Conservation (phyloP, 2,329 filamentous ascomycete species). For the Tolypocladium album region DNA sequence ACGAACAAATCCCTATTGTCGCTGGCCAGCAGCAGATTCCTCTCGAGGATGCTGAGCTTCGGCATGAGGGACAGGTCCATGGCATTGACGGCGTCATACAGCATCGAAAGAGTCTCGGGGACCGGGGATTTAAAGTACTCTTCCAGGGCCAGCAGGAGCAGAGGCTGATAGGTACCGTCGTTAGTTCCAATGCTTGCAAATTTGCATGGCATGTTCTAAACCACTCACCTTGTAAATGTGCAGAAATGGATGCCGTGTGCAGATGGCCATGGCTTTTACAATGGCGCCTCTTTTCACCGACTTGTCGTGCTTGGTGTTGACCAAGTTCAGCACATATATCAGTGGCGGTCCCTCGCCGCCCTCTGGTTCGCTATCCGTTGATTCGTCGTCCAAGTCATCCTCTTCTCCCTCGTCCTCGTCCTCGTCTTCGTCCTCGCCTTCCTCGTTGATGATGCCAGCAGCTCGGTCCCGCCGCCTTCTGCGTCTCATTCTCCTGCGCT, state of each 20-base stretch:
- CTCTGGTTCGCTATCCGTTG: conserved; percentile 52
- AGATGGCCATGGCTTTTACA: conserved; percentile 98
- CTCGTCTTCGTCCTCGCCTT: conserved; percentile 27
- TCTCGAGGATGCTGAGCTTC: conserved; percentile 70
- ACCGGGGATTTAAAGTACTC: conserved; percentile 93
- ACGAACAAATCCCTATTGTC: conserved; percentile 95
- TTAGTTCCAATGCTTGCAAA: conserved; percentile 6
- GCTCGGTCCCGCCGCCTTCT: conserved; percentile 40
- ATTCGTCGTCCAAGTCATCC: conserved; percentile 41
- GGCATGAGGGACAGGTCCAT: conserved; percentile 97
- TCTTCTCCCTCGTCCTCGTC: conserved; percentile 34
- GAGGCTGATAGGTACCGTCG: conserved; percentile 43
- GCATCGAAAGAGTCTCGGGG: conserved; percentile 73
- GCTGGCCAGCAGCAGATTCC: conserved; percentile 75
- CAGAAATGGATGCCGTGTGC: conserved; percentile 90
- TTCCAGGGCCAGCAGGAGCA: conserved; percentile 81
- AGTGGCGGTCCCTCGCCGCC: conserved; percentile 76
- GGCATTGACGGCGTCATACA: conserved; percentile 87
- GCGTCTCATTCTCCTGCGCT: conserved; percentile 39
- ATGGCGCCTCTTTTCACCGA: conserved; percentile 85
- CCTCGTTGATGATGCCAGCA: conserved; percentile 35
- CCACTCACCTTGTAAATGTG: conserved; percentile 86
- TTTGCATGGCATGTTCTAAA: not conserved
- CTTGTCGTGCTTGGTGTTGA: conserved; percentile 96
- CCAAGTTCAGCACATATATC: conserved; percentile 93